phyloP scores from a whole-genome alignment of 371 early-diverging fungal genomes.

The Saksenaea oblongispora region DNA sequence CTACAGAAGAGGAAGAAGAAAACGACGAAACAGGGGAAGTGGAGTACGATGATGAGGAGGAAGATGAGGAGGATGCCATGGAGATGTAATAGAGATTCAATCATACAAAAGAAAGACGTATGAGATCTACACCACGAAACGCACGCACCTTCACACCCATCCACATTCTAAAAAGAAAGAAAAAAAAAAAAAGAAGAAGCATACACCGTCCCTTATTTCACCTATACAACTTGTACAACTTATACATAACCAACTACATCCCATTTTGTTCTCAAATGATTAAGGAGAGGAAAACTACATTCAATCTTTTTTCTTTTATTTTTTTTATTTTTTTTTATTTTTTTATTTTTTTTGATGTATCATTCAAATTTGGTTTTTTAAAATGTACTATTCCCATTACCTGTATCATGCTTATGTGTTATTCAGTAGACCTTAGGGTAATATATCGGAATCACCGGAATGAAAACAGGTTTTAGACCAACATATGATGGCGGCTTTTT shows the following conservation, averaged over 20 bases:
- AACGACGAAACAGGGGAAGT: conserved; percentile 28
- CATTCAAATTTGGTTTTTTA: too few relatives aligned
- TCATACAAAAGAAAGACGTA: too few relatives aligned
- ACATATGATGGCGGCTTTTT: not conserved
- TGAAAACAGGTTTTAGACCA: not conserved
- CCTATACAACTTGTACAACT: not conserved
- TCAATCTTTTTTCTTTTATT: too few relatives aligned
- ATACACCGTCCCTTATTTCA: not conserved
- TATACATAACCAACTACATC: not conserved
- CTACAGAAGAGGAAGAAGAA: conserved; percentile 37
- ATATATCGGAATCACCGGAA: not conserved
- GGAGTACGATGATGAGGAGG: conserved; percentile 41
- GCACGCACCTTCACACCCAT: conserved; percentile 4
- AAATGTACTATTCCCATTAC: not conserved
- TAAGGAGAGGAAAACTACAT: conserved; percentile 10
- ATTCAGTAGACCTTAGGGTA: not conserved
- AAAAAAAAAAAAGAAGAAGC: not conserved
- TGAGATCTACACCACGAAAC: not conserved
- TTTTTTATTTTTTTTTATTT: too few relatives aligned
- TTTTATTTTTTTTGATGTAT: too few relatives aligned
- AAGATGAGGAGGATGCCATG: conserved; percentile 55
- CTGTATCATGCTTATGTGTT: not conserved
- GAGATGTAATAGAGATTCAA: conserved; percentile 26
- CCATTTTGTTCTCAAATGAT: conserved; percentile 3
- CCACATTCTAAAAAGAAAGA: not conserved